Percentiles rank a stretch among this genome's conserved stretches.
phyloP scores from a whole-genome alignment of 768 basidiomycete genomes.

The Russula abietina region DNA sequence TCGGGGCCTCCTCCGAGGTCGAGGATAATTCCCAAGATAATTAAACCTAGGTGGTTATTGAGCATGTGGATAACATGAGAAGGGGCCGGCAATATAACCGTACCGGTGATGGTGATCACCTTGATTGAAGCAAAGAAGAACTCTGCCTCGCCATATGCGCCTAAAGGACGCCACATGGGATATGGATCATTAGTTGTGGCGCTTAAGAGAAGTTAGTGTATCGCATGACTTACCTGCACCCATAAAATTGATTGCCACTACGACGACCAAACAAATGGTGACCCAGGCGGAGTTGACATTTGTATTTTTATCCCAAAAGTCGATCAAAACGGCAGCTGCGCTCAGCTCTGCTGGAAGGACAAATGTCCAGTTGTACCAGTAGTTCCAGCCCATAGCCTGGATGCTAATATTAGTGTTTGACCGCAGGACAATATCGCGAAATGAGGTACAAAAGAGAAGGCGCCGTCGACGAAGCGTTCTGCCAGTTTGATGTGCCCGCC shows the following conservation, averaged over 20 bases:
- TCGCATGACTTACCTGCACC: slow-evolving; percentile 15
- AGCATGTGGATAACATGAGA: slow-evolving; percentile 31
- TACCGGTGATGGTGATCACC: slow-evolving; percentile 73
- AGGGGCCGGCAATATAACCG: slow-evolving; percentile 24
- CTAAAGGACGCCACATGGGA: slow-evolving; percentile 26
- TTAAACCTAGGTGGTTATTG: slow-evolving; percentile 31
- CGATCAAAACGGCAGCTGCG: slow-evolving; percentile 70
- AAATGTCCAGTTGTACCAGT: slow-evolving; percentile 57
- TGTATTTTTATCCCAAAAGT: slow-evolving; percentile 56
- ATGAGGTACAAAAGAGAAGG: slow-evolving; percentile 47
- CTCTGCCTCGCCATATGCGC: slow-evolving; percentile 79
- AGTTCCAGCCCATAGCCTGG: slow-evolving; percentile 44
- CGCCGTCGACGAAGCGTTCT: slow-evolving; percentile 75
- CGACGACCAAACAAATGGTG: slow-evolving; percentile 65
- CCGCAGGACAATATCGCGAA: not conserved
- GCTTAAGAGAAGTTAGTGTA: not conserved
- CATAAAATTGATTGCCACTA: slow-evolving; percentile 35
- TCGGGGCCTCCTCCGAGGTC: slow-evolving; percentile 86
- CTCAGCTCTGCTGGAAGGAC: slow-evolving; percentile 68
- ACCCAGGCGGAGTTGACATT: slow-evolving; percentile 76
- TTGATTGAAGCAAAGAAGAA: slow-evolving; percentile 90
- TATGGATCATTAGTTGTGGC: too few species aligned
- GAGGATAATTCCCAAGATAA: slow-evolving; percentile 58
- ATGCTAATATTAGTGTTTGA: not conserved
- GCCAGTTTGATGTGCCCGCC: slow-evolving; percentile 79